These are phyloP conservation scores for Aspergillus asperescens DNA, from an alignment of 495 filamentous ascomycete genomes.

Conservation along the genomic window DNA sequence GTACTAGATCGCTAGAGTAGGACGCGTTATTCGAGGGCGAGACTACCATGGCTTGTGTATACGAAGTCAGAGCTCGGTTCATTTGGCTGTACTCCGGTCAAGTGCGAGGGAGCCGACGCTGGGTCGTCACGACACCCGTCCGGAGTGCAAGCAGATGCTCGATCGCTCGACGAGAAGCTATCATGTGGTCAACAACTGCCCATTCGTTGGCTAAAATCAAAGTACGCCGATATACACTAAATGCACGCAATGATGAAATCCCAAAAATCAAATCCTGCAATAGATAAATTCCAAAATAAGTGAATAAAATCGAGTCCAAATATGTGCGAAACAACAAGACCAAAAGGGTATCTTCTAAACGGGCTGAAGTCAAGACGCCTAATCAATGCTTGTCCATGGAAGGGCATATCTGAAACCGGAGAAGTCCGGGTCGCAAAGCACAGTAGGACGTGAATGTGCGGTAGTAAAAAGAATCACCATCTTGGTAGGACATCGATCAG, in stretches of 20 bases:
- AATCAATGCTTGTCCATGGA: slow-evolving; percentile 6
- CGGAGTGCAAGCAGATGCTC: slow-evolving; percentile 8
- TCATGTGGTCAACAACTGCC: slow-evolving; percentile 7
- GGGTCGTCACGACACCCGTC: background rate
- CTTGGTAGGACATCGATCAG: background rate
- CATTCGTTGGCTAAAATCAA: slow-evolving; percentile 7
- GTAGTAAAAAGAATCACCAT: background rate
- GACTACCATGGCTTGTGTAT: slow-evolving; percentile 3
- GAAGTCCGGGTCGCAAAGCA: background rate
- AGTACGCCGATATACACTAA: slow-evolving; percentile 7
- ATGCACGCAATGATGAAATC: slow-evolving; percentile 8
- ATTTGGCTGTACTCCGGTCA: slow-evolving; percentile 9
- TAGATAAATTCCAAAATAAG: no score
- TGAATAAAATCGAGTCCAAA: no score
- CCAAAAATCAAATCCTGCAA: slow-evolving; percentile 9
- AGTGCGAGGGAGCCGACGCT: slow-evolving; percentile 2
- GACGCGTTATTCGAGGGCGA: background rate
- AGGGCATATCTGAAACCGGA: background rate
- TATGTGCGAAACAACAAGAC: slow-evolving; percentile 1
- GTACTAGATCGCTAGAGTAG: background rate
- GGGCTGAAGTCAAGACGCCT: slow-evolving; percentile 5
- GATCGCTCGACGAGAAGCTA: slow-evolving; percentile 8
- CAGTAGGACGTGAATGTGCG: background rate
- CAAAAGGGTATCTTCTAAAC: slow-evolving; percentile 14
- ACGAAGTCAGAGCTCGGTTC: slow-evolving; percentile 1